Percentiles rank a stretch among this genome's conserved stretches.
Conservation (phyloP, 768 basidiomycete genomes). For the Russula virescens region DNA sequence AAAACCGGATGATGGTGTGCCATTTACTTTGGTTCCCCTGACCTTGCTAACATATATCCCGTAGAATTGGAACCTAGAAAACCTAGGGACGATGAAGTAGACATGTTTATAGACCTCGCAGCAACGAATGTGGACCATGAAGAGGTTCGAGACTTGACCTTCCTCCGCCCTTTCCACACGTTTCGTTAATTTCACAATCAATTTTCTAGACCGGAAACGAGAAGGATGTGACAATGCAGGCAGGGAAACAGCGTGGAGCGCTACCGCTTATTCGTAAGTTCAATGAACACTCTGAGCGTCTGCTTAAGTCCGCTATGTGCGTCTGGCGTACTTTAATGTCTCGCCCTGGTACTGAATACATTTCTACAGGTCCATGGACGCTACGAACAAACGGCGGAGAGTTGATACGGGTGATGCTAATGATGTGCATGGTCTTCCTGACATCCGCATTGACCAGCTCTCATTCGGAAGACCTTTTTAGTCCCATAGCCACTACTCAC, state of each 20-base stretch:
- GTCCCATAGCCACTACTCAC: conserved; percentile 36
- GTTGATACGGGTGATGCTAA: conserved; percentile 36
- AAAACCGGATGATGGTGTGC: conserved; percentile 86
- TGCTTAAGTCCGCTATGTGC: conserved; percentile 76
- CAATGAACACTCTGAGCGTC: conserved; percentile 92
- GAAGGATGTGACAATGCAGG: conserved; percentile 91
- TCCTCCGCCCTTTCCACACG: conserved; percentile 1
- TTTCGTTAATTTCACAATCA: conserved; percentile 1
- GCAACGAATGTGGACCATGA: conserved; percentile 90
- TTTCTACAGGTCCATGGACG: conserved; percentile 39
- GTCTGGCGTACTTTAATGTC: conserved; percentile 23
- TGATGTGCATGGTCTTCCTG: conserved; percentile 35
- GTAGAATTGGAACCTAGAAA: conserved; percentile 75
- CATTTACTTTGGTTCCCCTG: not conserved
- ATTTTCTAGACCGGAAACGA: conserved; percentile 72
- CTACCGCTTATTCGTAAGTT: conserved; percentile 94
- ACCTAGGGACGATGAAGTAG: conserved; percentile 57
- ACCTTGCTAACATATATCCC: not conserved
- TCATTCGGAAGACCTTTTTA: conserved; percentile 1
- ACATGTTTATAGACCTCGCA: conserved; percentile 76
- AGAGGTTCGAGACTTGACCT: conserved; percentile 46
- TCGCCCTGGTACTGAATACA: not conserved
- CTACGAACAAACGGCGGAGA: conserved; percentile 57
- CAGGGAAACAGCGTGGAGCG: conserved; percentile 81
- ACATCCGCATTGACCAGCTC: not conserved